These are phyloP conservation scores for Nemania sp. DNA, from an alignment of 2,329 filamentous ascomycete species.

Conservation along the genomic window DNA sequence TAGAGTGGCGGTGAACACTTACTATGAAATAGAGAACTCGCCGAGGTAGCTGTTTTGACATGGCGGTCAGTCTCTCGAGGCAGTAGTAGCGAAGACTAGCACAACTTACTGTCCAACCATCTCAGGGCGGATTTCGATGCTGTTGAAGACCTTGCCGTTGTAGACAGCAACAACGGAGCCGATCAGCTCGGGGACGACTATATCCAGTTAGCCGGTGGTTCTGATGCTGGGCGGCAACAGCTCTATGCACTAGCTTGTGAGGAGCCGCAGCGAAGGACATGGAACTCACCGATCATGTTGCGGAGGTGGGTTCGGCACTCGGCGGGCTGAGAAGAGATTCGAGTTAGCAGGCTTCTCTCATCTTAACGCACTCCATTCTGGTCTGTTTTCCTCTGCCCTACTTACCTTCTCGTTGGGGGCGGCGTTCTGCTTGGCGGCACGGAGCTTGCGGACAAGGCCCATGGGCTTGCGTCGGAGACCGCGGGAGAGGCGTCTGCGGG, in stretches of 20 bases:
- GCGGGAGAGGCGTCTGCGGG: slow-evolving; percentile 98
- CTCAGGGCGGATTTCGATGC: slow-evolving; percentile 99
- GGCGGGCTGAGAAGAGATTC: slow-evolving; percentile 24
- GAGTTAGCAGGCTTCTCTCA: slow-evolving; percentile 20
- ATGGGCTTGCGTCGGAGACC: slow-evolving; percentile 99
- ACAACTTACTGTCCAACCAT: slow-evolving; percentile 94
- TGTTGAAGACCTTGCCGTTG: slow-evolving; percentile 99
- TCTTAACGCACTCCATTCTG: no score
- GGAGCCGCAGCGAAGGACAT: neutral
- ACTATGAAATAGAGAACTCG: slow-evolving; percentile 99
- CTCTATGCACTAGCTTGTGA: neutral
- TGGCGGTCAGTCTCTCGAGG: slow-evolving; percentile 17
- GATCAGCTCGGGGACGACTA: slow-evolving; percentile 98
- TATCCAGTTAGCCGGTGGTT: slow-evolving; percentile 5
- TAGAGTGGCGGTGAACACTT: slow-evolving; percentile 60
- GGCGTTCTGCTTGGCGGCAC: slow-evolving; percentile 98
- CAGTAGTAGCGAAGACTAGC: neutral
- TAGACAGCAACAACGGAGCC: slow-evolving; percentile 98
- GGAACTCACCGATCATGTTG: slow-evolving; percentile 83
- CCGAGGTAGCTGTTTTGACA: slow-evolving; percentile 67
- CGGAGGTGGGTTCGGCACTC: slow-evolving; percentile 81
- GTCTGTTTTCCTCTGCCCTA: neutral
- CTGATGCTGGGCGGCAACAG: neutral
- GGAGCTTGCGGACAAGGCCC: slow-evolving; percentile 99
- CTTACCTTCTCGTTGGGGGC: slow-evolving; percentile 85